phyloP scores from a whole-genome alignment of 257 asterid species.

The Solanum rostratum region DNA sequence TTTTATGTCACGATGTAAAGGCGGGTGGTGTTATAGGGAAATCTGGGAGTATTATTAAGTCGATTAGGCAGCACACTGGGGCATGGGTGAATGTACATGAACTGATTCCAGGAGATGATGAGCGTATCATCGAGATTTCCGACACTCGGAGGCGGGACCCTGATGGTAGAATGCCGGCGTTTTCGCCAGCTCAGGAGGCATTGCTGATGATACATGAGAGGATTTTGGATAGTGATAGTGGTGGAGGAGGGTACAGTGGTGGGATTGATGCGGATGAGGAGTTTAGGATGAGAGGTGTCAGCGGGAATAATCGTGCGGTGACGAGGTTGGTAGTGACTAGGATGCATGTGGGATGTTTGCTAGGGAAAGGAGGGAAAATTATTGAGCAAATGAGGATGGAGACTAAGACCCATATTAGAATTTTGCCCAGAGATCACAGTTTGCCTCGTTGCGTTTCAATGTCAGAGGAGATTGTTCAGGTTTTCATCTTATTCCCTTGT shows the following conservation, averaged over 20 bases:
- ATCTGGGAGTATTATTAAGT: slow-evolving; percentile 74
- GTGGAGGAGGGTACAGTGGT: slow-evolving; percentile 36
- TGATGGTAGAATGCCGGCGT: slow-evolving; percentile 56
- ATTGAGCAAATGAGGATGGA: slow-evolving; percentile 91
- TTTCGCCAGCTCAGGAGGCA: slow-evolving; percentile 91
- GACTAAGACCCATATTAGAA: slow-evolving; percentile 84
- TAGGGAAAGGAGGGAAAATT: slow-evolving; percentile 95
- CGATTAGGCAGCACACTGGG: slow-evolving; percentile 88
- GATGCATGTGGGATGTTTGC: slow-evolving; percentile 78
- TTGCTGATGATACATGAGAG: slow-evolving; percentile 75
- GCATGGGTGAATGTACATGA: slow-evolving; percentile 95
- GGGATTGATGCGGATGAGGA: slow-evolving; percentile 39
- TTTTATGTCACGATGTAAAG: slow-evolving; percentile 71
- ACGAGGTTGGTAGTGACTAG: slow-evolving; percentile 84
- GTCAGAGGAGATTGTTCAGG: slow-evolving; percentile 99
- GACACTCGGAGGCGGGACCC: slow-evolving; percentile 69
- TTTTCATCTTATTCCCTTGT: slow-evolving; percentile 18
- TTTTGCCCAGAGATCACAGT: slow-evolving; percentile 72
- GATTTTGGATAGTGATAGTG: slow-evolving; percentile 59
- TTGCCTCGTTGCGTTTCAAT: slow-evolving; percentile 79
- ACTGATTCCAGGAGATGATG: slow-evolving; percentile 76
- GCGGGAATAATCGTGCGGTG: slow-evolving; percentile 44
- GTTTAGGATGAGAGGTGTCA: slow-evolving; percentile 4
- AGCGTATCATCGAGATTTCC: slow-evolving; percentile 83
- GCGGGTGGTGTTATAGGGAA: slow-evolving; percentile 97